phyloP scores from a whole-genome alignment of 1,284 basidiomycete species.

The Cystobasidium slooffiae region DNA sequence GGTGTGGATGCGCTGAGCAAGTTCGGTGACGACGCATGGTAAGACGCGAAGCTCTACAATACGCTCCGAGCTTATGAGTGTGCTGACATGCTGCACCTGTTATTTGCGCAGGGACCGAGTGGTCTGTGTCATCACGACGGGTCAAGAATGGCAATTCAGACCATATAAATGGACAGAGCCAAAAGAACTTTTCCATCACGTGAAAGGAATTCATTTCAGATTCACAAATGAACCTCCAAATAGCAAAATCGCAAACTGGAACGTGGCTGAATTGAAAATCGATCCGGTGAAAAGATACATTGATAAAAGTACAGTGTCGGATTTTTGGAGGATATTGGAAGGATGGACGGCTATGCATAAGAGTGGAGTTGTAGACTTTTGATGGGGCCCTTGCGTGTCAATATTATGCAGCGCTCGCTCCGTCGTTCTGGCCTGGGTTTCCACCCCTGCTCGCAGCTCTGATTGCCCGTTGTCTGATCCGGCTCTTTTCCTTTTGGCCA shows the following conservation, averaged over 20 bases:
- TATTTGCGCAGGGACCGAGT: slow-evolving; percentile 71
- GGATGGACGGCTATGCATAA: slow-evolving; percentile 79
- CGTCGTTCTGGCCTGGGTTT: no score
- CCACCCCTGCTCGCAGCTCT: no score
- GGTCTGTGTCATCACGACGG: slow-evolving; percentile 94
- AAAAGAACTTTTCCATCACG: slow-evolving; percentile 86
- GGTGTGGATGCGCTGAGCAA: slow-evolving; percentile 87
- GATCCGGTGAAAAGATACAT: slow-evolving; percentile 86
- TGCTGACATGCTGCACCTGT: neutral
- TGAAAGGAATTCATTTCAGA: slow-evolving; percentile 89
- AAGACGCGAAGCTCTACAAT: slow-evolving; percentile 44
- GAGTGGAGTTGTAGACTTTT: slow-evolving; percentile 63
- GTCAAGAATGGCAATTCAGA: slow-evolving; percentile 96
- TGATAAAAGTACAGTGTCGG: slow-evolving; percentile 92
- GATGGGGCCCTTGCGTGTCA: neutral
- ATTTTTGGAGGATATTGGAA: slow-evolving; percentile 92
- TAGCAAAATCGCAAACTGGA: slow-evolving; percentile 90
- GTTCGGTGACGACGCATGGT: slow-evolving; percentile 87
- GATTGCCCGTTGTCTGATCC: no score
- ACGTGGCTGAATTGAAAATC: slow-evolving; percentile 92
- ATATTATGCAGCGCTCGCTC: no score
- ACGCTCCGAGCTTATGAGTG: neutral
- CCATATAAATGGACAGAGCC: slow-evolving; percentile 96
- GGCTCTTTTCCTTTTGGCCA: no score
- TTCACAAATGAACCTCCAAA: slow-evolving; percentile 91